Conservation (phyloP, 1,284 basidiomycete species). For the Microbotryum saponariae region DNA sequence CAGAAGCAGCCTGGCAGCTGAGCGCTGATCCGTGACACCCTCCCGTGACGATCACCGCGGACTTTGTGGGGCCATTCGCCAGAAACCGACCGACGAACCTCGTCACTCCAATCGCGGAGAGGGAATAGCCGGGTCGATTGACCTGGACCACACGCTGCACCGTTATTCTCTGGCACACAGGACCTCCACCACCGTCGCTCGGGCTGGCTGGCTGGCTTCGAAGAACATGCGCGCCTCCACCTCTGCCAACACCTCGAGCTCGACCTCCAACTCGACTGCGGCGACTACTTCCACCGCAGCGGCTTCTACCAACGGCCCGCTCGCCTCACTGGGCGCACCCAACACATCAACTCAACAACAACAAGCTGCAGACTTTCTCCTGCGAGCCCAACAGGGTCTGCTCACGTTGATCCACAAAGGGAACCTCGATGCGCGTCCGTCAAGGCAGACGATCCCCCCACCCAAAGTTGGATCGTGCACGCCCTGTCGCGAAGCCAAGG, state of each 20-base stretch:
- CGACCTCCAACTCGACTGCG: neutral
- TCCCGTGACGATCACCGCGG: no score
- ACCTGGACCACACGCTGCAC: no score
- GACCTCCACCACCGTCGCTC: no score
- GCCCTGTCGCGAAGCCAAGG: conserved; percentile 12
- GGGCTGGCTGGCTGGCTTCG: neutral
- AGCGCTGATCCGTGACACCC: no score
- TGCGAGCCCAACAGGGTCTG: conserved; percentile 8
- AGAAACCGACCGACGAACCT: no score
- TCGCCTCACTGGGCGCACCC: conserved; percentile 3
- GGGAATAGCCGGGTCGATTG: no score
- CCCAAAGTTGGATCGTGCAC: conserved; percentile 16
- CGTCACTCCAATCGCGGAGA: no score
- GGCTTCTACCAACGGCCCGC: neutral
- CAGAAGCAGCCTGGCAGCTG: no score
- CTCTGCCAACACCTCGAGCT: neutral
- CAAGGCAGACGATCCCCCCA: conserved; percentile 2
- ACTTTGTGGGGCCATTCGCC: no score
- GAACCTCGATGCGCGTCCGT: conserved; percentile 20
- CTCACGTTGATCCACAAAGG: conserved; percentile 9
- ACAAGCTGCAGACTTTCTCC: conserved; percentile 14
- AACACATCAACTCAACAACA: conserved; percentile 5
- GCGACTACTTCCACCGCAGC: neutral
- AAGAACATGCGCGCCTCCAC: neutral
- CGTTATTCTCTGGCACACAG: no score